A percentile compares a stretch with the other conserved stretches of the same genome.
Conservation (phyloP, 768 basidiomycete species). For the Cyathus striatus region DNA sequence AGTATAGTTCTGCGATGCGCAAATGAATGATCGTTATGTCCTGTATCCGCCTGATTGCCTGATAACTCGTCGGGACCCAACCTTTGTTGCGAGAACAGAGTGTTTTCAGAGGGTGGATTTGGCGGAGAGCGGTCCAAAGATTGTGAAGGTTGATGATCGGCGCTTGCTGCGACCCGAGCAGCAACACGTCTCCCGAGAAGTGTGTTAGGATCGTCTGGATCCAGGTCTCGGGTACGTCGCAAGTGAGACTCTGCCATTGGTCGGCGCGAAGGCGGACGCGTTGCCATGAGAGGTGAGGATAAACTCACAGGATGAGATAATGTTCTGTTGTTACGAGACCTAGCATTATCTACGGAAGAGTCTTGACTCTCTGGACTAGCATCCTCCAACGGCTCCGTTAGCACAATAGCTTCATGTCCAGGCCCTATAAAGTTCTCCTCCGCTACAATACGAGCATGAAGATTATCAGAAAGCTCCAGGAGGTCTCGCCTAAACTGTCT, state of each 20-base stretch:
- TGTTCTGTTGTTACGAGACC: not conserved
- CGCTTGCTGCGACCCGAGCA: slow-evolving; percentile 25
- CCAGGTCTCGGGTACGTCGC: not conserved
- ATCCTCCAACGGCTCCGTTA: not conserved
- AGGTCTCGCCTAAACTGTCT: slow-evolving; percentile 50
- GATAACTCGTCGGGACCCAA: not conserved
- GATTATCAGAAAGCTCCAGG: slow-evolving; percentile 34
- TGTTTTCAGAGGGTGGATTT: not conserved
- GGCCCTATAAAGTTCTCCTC: slow-evolving; percentile 27
- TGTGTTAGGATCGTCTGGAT: slow-evolving; percentile 29
- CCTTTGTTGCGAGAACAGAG: not conserved
- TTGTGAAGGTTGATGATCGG: not conserved
- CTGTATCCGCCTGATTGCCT: not conserved
- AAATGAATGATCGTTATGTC: not conserved
- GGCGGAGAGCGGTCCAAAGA: not conserved
- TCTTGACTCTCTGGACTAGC: not conserved
- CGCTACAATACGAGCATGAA: slow-evolving; percentile 12
- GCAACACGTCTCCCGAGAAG: slow-evolving; percentile 34
- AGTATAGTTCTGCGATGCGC: slow-evolving; percentile 1
- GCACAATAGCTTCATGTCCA: slow-evolving; percentile 18
- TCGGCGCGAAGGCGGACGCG: slow-evolving; percentile 13
- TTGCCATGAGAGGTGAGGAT: slow-evolving; percentile 32
- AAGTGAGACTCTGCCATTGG: slow-evolving; percentile 8
- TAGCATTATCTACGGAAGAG: not conserved
- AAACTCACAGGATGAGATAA: slow-evolving; percentile 8